Conservation (phyloP, 805 yeast genomes). For the Cyberlindnera veronae region DNA sequence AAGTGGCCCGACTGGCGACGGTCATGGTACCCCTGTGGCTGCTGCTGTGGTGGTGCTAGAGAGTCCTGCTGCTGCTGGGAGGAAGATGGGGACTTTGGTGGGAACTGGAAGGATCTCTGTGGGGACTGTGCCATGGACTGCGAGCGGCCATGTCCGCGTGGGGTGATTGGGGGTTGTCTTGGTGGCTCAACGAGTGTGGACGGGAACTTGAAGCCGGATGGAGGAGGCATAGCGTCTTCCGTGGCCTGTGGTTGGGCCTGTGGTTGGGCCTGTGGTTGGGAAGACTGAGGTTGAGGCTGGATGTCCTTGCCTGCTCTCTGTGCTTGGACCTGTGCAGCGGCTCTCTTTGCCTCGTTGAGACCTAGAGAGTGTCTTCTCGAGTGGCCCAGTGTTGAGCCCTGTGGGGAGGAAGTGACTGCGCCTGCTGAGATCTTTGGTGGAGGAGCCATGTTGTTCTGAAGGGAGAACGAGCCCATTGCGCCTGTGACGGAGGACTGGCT, state of each 20-base stretch:
- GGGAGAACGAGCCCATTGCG: constrained; percentile 31
- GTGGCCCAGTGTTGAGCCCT: constrained; percentile 64
- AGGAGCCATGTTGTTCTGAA: constrained; percentile 24
- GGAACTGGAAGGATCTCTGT: constrained; percentile 59
- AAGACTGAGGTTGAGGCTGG: too few relatives aligned
- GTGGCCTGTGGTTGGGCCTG: constrained; percentile 13
- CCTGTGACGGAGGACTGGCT: constrained; percentile 43
- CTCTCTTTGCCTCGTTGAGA: constrained; percentile 86
- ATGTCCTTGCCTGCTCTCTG: constrained; percentile 50
- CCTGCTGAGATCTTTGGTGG: constrained; percentile 23
- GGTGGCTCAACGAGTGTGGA: constrained; percentile 37
- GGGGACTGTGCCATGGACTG: constrained; percentile 35
- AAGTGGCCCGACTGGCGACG: constrained; percentile 41
- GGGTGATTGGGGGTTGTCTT: constrained; percentile 11
- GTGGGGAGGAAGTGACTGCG: constrained; percentile 3
- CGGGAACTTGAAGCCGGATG: constrained; percentile 55
- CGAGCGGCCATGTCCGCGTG: constrained; percentile 24
- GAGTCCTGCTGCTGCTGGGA: constrained; percentile 2
- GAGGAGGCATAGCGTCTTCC: constrained; percentile 23
- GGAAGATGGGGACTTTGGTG: constrained; percentile 37
- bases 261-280: too few relatives aligned
- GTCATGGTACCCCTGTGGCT: constrained; percentile 28
- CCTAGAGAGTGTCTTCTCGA: constrained; percentile 90
- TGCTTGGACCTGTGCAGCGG: constrained; percentile 89
- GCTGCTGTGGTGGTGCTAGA: constrained; percentile 16